phyloP scores from a whole-genome alignment of 2,329 filamentous ascomycete species.

The Microdochium trichocladiopsis region DNA sequence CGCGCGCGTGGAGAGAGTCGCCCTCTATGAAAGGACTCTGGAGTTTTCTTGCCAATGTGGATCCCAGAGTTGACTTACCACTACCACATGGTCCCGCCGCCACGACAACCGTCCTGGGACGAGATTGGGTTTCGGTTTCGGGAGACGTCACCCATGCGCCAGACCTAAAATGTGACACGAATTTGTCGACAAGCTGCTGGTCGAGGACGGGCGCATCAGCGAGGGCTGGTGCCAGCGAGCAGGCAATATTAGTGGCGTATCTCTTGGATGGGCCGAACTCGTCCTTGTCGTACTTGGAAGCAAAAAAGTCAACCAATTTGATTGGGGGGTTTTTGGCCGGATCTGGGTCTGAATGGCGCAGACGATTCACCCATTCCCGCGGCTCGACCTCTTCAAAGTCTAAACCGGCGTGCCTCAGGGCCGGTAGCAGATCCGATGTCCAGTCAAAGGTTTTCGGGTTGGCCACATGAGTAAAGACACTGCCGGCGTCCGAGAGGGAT shows the following conservation, averaged over 20 bases:
- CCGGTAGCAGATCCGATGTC: slow-evolving; percentile 41
- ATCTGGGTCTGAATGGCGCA: slow-evolving; percentile 35
- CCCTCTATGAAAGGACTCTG: slow-evolving; percentile 30
- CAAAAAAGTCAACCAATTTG: slow-evolving; percentile 47
- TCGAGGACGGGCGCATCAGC: slow-evolving; percentile 26
- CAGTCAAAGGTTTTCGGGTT: slow-evolving; percentile 42
- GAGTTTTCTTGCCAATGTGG: slow-evolving; percentile 18
- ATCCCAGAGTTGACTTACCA: slow-evolving; percentile 30
- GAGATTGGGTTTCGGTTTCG: slow-evolving; percentile 2
- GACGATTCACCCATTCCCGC: slow-evolving; percentile 32
- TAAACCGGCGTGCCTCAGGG: slow-evolving; percentile 33
- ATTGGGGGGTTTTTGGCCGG: slow-evolving; percentile 39
- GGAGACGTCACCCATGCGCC: slow-evolving; percentile 25
- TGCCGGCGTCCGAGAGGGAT: slow-evolving; percentile 15
- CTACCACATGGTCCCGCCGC: slow-evolving; percentile 31
- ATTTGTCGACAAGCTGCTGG: slow-evolving; percentile 27
- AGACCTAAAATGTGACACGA: slow-evolving; percentile 22
- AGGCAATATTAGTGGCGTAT: slow-evolving; percentile 28
- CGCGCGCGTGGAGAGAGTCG: slow-evolving; percentile 23
- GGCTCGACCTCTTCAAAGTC: slow-evolving; percentile 35
- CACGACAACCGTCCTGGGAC: slow-evolving; percentile 19
- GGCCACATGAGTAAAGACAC: slow-evolving; percentile 37
- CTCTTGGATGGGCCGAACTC: slow-evolving; percentile 35
- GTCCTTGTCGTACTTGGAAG: slow-evolving; percentile 35
- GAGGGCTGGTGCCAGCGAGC: slow-evolving; percentile 35